Evolutionary conservation across 768 basidiomycete genomes (phyloP), one percentile per base, ranked within the genome.

Genomic region (Pulveroboletus sp.): DNA sequence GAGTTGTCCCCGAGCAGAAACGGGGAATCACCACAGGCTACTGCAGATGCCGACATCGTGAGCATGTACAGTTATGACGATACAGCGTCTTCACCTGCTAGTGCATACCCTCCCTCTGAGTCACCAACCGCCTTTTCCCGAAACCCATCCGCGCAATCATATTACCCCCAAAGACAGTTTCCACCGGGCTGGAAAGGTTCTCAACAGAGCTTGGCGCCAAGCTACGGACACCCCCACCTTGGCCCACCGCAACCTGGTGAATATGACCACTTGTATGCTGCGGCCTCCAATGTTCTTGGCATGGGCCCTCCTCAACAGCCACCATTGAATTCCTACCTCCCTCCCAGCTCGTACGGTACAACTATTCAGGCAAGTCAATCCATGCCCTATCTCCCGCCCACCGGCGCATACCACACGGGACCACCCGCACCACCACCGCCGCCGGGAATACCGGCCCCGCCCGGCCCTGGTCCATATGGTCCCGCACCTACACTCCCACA

Each of bases 241-340:
- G 49, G 55, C 13, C 51, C 65, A 51, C 59, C 71, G 10, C 68
- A 53, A 42, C 62, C 66, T 14, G 66, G 65, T 27, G 75, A 77
- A 45, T 82, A 79, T 55, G 80, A 83, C 61, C 71, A 76, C 32
- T 66, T 89, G 12, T 85, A 88, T 63, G 77, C 79, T 10, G 89
- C 88, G 13, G 90, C 90, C 9, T 88, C 89, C 9, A 81, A 86
- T 63, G 85, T 90, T 9, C 75, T 92, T 14, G 89, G 89, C 14
- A 83, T 88, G 80, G 82, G 78, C 0, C 85, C 80, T 38, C 58
- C 61, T 34, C 45, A 42, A 55, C 56, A 58, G 49, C 53, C 39
- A 39, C 53, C 35, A 27, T 51, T 54, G 41, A 55, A 56, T 20
- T 36, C 51, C 41, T 63, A 66, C 48, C 43, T 43, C 14, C 54